Evolutionary conservation across 1,284 basidiomycete genomes (phyloP).

Genomic region (Ustilago sp.): DNA sequence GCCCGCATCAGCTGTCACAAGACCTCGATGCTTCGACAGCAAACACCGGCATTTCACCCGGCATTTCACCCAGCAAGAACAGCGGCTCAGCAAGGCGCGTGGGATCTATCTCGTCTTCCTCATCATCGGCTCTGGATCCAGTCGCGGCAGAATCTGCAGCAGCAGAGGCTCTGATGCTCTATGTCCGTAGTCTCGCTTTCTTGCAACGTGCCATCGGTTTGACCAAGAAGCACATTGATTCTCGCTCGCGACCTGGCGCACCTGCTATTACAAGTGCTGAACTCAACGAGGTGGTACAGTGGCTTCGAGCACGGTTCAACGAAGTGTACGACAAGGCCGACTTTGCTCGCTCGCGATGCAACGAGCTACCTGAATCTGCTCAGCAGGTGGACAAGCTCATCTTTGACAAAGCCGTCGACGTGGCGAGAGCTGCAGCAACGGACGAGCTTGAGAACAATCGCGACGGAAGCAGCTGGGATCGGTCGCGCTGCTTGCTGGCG

Average conservation of each 20-base stretch:
- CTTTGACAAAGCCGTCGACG: conserved; percentile 74
- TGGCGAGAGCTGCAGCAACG: conserved; percentile 86
- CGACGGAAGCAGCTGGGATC: conserved; percentile 76
- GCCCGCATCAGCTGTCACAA: conserved; percentile 56
- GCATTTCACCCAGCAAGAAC: conserved; percentile 32
- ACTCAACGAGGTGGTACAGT: conserved; percentile 74
- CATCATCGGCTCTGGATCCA: conserved; percentile 41
- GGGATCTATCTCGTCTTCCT: conserved; percentile 42
- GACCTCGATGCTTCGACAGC: conserved; percentile 35
- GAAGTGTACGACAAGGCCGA: conserved; percentile 75
- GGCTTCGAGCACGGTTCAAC: conserved; percentile 74
- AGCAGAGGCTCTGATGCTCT: conserved; percentile 86
- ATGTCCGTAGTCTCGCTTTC: conserved; percentile 92
- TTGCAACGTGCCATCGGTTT: conserved; percentile 84
- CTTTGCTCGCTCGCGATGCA: conserved; percentile 72
- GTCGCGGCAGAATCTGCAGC: conserved; percentile 67
- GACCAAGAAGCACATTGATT: conserved; percentile 70
- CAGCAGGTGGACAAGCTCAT: conserved; percentile 73
- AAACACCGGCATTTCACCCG: conserved; percentile 36
- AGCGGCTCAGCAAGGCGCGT: conserved; percentile 29
- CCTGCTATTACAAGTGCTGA: conserved; percentile 70
- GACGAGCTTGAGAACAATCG: conserved; percentile 79
- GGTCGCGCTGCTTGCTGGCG: conserved; percentile 82
- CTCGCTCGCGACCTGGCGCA: conserved; percentile 52
- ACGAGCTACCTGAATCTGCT: conserved; percentile 71